Evolutionary conservation across 1,139 yeast genomes (phyloP).

Genomic region (Saccharomyces hybrid): DNA sequence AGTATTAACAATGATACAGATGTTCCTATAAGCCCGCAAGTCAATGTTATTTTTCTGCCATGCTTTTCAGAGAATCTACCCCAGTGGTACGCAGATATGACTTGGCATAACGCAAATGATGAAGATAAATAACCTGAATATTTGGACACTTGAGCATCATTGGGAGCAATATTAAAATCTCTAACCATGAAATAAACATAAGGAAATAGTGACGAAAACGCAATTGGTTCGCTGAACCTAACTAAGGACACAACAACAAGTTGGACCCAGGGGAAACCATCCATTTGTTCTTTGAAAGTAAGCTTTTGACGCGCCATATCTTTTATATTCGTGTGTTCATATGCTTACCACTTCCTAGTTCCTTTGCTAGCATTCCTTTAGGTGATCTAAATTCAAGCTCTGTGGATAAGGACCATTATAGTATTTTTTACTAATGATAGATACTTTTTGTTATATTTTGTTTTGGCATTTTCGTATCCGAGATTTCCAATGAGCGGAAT

Average conservation of each 20-base stretch:
- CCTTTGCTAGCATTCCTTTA: neutral
- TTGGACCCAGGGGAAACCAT: conserved; percentile 48
- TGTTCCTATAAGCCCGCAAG: conserved; percentile 47
- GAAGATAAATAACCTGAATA: conserved; percentile 57
- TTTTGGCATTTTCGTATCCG: neutral
- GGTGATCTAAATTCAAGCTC: neutral
- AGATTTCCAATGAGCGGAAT: too few species aligned
- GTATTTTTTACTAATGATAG: neutral
- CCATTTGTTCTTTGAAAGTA: conserved; percentile 31
- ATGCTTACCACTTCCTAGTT: neutral
- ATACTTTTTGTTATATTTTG: neutral
- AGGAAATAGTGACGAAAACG: conserved; percentile 58
- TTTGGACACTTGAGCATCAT: conserved; percentile 45
- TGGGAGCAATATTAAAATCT: conserved; percentile 46
- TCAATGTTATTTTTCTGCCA: conserved; percentile 51
- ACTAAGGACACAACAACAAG: conserved; percentile 40
- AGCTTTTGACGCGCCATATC: conserved; percentile 12
- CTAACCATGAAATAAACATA: conserved; percentile 58
- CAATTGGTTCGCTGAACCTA: conserved; percentile 54
- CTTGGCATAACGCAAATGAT: conserved; percentile 47
- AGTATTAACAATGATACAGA: conserved; percentile 42
- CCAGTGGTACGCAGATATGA: conserved; percentile 52
- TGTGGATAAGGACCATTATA: neutral
- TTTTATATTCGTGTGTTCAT: neutral
- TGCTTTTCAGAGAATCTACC: conserved; percentile 46